A percentile compares a stretch with the other conserved stretches of the same genome.
Evolutionary conservation across 495 filamentous ascomycete species (phyloP).

Genomic region (Tuber aestivum): DNA sequence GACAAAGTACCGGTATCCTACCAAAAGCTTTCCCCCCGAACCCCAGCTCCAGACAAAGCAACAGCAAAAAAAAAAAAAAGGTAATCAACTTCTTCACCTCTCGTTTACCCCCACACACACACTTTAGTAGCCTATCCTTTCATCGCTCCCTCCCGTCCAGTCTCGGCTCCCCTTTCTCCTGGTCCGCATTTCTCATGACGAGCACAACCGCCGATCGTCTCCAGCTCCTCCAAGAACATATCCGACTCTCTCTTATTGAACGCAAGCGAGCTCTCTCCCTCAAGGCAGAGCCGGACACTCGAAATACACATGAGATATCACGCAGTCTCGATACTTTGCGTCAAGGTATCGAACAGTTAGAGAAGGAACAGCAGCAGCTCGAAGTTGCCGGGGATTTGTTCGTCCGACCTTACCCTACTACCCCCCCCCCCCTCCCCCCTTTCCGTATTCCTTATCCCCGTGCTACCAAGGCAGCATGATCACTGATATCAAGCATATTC

Average conservation of each 20-base stretch:
- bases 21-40: not conserved
- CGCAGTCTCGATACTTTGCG: slow-evolving; percentile 78
- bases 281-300: slow-evolving; percentile 74
- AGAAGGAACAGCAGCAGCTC: slow-evolving; percentile 59
- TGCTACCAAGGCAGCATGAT: not conserved
- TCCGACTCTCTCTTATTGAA: slow-evolving; percentile 75
- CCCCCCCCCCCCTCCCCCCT: not conserved
- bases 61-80: not conserved
- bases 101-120: slow-evolving; percentile 2
- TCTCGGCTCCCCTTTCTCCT: not conserved
- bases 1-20: not conserved
- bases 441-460: not conserved
- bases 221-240: slow-evolving; percentile 68
- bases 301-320: slow-evolving; percentile 78
- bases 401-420: slow-evolving; percentile 17
- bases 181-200: slow-evolving; percentile 49
- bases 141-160: slow-evolving; percentile 6
- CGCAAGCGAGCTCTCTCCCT: slow-evolving; percentile 82
- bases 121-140: slow-evolving; percentile 9
- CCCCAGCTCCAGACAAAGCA: not conserved
- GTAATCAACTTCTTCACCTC: not conserved
- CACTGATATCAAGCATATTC: slow-evolving; percentile 8
- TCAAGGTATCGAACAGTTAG: slow-evolving; percentile 71
- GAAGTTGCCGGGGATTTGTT: slow-evolving; percentile 57
- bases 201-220: slow-evolving; percentile 54